These are phyloP conservation scores for Penicillium mononematosum DNA, from an alignment of 495 filamentous ascomycete species.

Conservation along the genomic window DNA sequence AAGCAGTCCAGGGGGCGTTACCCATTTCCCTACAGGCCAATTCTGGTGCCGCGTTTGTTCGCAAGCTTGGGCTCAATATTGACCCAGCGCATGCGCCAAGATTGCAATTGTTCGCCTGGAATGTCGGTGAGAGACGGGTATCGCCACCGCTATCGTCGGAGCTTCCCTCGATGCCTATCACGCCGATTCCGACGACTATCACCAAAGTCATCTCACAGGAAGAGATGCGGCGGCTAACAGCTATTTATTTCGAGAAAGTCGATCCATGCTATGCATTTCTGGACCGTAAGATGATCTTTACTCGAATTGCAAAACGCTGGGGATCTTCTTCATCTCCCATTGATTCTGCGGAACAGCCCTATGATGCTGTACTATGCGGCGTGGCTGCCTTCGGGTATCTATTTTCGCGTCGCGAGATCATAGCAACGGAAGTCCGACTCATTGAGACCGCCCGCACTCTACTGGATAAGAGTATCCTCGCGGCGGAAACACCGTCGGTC, in stretches of 20 bases:
- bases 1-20: conserved; percentile 1
- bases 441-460: conserved; percentile 42
- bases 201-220: conserved; percentile 41
- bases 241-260: conserved; percentile 51
- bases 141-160: conserved; percentile 15
- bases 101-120: conserved; percentile 58
- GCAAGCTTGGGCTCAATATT: conserved; percentile 51
- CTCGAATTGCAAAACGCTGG: conserved; percentile 42
- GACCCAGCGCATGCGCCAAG: conserved; percentile 50
- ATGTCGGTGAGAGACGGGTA: conserved; percentile 44
- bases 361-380: conserved; percentile 49
- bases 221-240: conserved; percentile 40
- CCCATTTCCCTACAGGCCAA: conserved; percentile 47
- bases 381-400: conserved; percentile 49
- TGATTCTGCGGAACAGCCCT: conserved; percentile 27
- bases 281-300: conserved; percentile 36
- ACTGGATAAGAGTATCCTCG: conserved; percentile 42
- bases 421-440: conserved; percentile 34
- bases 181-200: conserved; percentile 23
- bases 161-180: conserved; percentile 7
- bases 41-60: conserved; percentile 55
- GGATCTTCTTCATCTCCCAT: conserved; percentile 13
- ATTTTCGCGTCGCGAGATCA: conserved; percentile 41
- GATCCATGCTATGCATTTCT: conserved; percentile 53
- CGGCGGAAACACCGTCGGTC: conserved; percentile 31